A percentile compares a stretch with the other conserved stretches of the same genome.
phyloP scores from a whole-genome alignment of 345 rosid species.

The Citrus trifoliata region DNA sequence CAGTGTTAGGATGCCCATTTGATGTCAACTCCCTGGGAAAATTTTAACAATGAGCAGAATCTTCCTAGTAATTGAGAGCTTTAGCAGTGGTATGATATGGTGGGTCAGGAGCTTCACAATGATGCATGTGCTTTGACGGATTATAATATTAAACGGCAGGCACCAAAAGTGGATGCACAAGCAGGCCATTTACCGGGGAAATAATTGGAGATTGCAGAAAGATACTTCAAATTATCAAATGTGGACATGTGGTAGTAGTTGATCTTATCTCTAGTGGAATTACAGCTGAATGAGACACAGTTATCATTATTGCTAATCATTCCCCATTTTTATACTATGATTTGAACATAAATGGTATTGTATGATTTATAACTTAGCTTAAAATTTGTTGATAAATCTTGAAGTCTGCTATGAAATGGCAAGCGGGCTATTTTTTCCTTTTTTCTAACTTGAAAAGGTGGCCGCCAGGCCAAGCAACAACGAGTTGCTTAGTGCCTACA shows the following conservation, averaged over 20 bases:
- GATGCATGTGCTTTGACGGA: neutral
- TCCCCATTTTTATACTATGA: too few species aligned
- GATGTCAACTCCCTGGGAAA: neutral
- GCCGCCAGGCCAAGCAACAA: neutral
- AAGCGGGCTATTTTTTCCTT: neutral
- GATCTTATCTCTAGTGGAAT: constrained; percentile 11
- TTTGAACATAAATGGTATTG: too few species aligned
- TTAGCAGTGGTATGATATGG: constrained; percentile 14
- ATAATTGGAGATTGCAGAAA: constrained; percentile 14
- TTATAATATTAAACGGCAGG: constrained; percentile 11
- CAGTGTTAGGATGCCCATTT: neutral
- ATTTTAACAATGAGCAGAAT: constrained; percentile 9
- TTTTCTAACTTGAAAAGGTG: neutral
- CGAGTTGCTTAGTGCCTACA: neutral
- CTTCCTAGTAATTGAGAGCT: constrained; percentile 18
- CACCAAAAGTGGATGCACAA: constrained; percentile 19
- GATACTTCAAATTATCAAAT: neutral
- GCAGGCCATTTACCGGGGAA: constrained; percentile 22
- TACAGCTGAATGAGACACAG: neutral
- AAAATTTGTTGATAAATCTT: neutral
- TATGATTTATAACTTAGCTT: too few species aligned
- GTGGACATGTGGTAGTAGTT: constrained; percentile 4
- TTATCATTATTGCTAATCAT: too few species aligned
- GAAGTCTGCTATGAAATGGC: neutral
- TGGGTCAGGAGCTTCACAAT: constrained; percentile 21